Evolutionary conservation across 2,329 filamentous ascomycete genomes (phyloP), one percentile per base, ranked within the genome.

Genomic region (Curvularia sp.): DNA sequence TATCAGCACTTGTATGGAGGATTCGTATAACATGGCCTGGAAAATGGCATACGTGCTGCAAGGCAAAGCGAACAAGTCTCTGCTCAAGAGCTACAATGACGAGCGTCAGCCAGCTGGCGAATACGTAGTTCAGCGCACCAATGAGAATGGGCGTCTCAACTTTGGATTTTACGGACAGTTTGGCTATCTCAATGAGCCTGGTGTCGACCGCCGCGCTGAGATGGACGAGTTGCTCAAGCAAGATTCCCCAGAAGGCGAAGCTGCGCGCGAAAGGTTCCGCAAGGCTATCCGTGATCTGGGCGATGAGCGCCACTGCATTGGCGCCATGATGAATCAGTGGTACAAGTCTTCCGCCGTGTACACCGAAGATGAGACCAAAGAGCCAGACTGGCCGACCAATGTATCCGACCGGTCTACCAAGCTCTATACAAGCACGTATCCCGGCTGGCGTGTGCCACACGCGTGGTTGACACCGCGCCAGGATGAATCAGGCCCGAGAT

Each of bases 1-100:
- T 10, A 89, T 89, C 86, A 90, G 89, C 66, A 83, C 88, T 2
- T 84, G 80, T 30, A 87, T 90, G 83, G 86, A 88, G 66, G 87
- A 90, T 68, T 74, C 78, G 10, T 84, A 79, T 70, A 84, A 84
- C 60, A 74, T 84, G 1, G 81, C 79, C 21, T 84, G 82, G 82
- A 85, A 85, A 65, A 69, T 84, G 5, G 27, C 56, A 9, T 38
- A 34, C 21, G 56, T 53, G 7, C 19, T 53, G 27, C 18, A 49
- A n/a, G 49, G 43, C 19, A 48, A 49, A 15, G 55, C 55, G 2
- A n/a, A 18, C n/a, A 43, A 53, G 21, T 49, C 49, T 1, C 28
- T 57, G 8, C 43, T 57, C 2, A 38, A n/a, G 3, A 53, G 27
- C 2, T 57, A 53, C 36, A 53, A 49, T 9, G 27, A 34, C 5